Conservation (phyloP, 257 asterid species). For the Solanum pinnatisectum region DNA sequence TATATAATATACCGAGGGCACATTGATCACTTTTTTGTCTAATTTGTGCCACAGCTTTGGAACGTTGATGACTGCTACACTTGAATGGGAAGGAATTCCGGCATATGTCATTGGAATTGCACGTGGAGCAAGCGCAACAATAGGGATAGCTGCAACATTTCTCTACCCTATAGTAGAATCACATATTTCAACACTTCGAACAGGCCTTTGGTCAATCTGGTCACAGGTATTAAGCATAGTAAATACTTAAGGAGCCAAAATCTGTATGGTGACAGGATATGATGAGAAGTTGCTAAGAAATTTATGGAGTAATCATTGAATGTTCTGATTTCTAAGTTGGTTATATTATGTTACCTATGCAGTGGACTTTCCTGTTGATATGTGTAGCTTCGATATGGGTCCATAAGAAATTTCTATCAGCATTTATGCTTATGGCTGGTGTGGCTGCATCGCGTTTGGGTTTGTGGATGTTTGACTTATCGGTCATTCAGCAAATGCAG, state of each 20-base stretch:
- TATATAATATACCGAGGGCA: not conserved
- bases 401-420: constrained; percentile 29
- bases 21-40: not conserved
- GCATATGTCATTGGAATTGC: constrained; percentile 79
- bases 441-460: constrained; percentile 92
- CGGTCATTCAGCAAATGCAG: constrained; percentile 97
- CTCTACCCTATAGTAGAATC: constrained; percentile 56
- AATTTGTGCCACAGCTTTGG: constrained; percentile 53
- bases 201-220: constrained; percentile 96
- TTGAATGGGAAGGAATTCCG: constrained; percentile 89
- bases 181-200: constrained; percentile 51
- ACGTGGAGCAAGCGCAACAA: constrained; percentile 65
- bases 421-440: constrained; percentile 69
- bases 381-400: constrained; percentile 63
- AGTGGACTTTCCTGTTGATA: constrained; percentile 73
- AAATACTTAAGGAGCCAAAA: not conserved
- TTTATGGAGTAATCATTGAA: not conserved
- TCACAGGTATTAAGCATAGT: constrained; percentile 45
- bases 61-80: constrained; percentile 80
- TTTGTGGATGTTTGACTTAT: constrained; percentile 83
- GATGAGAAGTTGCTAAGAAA: not conserved
- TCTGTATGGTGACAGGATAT: not conserved
- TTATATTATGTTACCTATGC: constrained; percentile 5
- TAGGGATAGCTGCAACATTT: constrained; percentile 83
- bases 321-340: not conserved